Conservation (phyloP, 2,329 filamentous ascomycete species). For the Colletotrichum eleusines region DNA sequence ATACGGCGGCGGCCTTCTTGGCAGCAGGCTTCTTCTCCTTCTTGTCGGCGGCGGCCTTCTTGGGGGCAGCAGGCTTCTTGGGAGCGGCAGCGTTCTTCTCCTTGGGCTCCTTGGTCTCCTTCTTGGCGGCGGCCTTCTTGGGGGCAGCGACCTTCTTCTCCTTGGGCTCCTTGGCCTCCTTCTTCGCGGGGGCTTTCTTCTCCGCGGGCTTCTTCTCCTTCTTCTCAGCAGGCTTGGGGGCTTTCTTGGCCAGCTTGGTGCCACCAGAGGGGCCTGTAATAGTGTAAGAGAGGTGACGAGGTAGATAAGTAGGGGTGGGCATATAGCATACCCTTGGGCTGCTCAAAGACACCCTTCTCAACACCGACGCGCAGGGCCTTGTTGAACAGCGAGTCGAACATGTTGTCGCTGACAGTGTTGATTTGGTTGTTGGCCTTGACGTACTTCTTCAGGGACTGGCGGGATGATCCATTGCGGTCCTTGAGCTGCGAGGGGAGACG, state of each 20-base stretch:
- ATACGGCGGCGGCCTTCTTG: conserved; percentile 56
- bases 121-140: conserved; percentile 56
- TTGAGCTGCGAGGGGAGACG: conserved; percentile 63
- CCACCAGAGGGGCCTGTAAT: conserved; percentile 81
- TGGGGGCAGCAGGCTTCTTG: conserved; percentile 45
- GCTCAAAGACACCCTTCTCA: conserved; percentile 87
- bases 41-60: conserved; percentile 50
- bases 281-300: conserved; percentile 8
- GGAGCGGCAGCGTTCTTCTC: conserved; percentile 47
- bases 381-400: conserved; percentile 84
- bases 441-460: conserved; percentile 71
- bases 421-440: conserved; percentile 58
- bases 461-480: conserved; percentile 72
- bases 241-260: conserved; percentile 92
- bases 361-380: conserved; percentile 84
- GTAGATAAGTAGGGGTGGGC: too few species aligned
- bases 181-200: conserved; percentile 49
- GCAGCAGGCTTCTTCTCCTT: conserved; percentile 59
- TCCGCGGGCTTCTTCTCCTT: conserved; percentile 52
- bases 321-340: conserved; percentile 83
- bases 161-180: conserved; percentile 51
- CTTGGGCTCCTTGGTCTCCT: conserved; percentile 56
- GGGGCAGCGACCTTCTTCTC: conserved; percentile 63
- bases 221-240: conserved; percentile 80
- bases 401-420: conserved; percentile 57